Base-by-base conservation (phyloP, 1,284 basidiomycete genomes). In the Apiotrichum laibachii region DNA sequence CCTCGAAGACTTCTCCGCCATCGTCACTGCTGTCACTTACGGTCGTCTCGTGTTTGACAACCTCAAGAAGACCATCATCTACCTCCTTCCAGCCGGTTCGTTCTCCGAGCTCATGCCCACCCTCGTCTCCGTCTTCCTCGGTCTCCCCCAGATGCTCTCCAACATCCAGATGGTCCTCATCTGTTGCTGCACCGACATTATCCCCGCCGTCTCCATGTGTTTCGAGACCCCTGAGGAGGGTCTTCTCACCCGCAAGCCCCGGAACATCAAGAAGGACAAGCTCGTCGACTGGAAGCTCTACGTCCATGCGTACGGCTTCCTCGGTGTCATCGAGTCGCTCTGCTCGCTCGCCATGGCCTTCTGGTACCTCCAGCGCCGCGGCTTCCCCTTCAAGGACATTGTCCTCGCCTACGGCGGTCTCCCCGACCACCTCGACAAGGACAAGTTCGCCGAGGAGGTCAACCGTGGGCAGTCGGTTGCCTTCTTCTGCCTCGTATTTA, bases 91-190 rank as follows among this genome's bases (percentile, higher is more conserved):
- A n/a, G 77, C 76, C 19, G 69, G 69, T 18, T 68, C 82, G 55
- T 88, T 85, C 76, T 83, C 85, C 13, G 87, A 88, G 69, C 81
- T 88, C 63, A 85, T 86, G 80, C 82, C 86, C 2, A 83, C 88
- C 50, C 69, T 88, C n/a, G 72, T 86, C 62, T 79, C 79, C 64
- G 77, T 82, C 57, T 71, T 82, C 57, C 72, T 82, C 53, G 81
- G 81, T 61, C 73, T 83, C 2, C 82, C 83, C 0, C 82, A 84
- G 65, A 79, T 81, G 60, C 77, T 84, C n/a, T 81, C 78, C 57
- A 81, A 78, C 57, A 75, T 85, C 34, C 82, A 82, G 61, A 81
- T 81, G 75, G 68, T 69, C 53, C 45, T 71, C 54, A 65, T 63
- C 39, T 61, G 60, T 15, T 55, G 53, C 50, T 56, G 59, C 55